Conservation (phyloP, 140 eudicot genomes). For the Flaveria floridana region DNA sequence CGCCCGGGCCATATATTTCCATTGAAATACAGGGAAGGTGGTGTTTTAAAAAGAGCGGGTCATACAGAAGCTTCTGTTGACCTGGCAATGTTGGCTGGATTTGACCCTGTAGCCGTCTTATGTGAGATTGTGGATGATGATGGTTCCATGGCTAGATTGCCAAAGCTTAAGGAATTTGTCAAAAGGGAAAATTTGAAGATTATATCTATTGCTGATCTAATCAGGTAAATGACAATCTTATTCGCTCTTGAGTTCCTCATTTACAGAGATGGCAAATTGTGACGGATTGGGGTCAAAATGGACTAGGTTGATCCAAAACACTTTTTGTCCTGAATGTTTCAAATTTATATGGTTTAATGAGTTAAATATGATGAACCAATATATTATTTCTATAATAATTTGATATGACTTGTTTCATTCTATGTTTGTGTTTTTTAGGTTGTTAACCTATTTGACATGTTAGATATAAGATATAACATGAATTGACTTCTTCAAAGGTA, state of each 20-base stretch:
- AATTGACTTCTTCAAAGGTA: background rate
- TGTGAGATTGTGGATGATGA: slow-evolving; percentile 91
- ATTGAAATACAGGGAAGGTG: slow-evolving; percentile 70
- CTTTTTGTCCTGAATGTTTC: background rate
- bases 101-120: slow-evolving; percentile 73
- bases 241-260: background rate
- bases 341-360: background rate
- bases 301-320: background rate
- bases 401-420: background rate
- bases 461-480: background rate
- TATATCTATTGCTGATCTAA: slow-evolving; percentile 71
- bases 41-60: slow-evolving; percentile 83
- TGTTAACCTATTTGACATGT: background rate
- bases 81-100: slow-evolving; percentile 66
- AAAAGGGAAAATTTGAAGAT: slow-evolving; percentile 52
- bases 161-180: slow-evolving; percentile 62
- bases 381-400: background rate
- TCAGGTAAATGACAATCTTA: slow-evolving; percentile 45
- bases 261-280: background rate
- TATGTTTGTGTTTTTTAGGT: background rate
- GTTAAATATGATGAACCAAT: background rate
- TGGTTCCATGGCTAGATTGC: slow-evolving; percentile 88
- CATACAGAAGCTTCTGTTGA: slow-evolving; percentile 86
- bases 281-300: background rate
- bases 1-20: slow-evolving; percentile 91